phyloP scores from a whole-genome alignment of 1,284 basidiomycete species.

The Leccinum angustisporum region DNA sequence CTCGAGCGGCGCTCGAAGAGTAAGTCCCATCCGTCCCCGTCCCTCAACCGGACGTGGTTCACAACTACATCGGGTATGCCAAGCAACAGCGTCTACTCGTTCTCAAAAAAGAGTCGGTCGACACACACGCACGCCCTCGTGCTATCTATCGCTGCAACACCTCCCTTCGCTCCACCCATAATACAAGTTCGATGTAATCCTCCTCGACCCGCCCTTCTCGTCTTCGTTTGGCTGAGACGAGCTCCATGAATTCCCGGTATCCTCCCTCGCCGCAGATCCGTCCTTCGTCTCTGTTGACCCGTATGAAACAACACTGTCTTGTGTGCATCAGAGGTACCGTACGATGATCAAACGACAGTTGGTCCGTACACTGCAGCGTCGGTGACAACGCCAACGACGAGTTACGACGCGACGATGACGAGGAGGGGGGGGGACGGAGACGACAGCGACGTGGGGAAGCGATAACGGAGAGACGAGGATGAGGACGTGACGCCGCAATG shows the following conservation, averaged over 20 bases:
- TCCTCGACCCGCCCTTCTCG: slow-evolving; percentile 88
- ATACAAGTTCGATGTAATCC: slow-evolving; percentile 86
- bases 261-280: slow-evolving; percentile 85
- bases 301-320: slow-evolving; percentile 94
- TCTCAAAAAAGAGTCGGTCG: slow-evolving; percentile 75
- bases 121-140: slow-evolving; percentile 59
- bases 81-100: slow-evolving; percentile 43
- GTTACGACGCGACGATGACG: too few relatives aligned
- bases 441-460: too few relatives aligned
- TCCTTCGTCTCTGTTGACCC: slow-evolving; percentile 87
- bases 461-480: too few relatives aligned
- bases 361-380: slow-evolving; percentile 98
- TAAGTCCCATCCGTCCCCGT: slow-evolving; percentile 43
- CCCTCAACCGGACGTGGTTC: not conserved
- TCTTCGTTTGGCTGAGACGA: slow-evolving; percentile 84
- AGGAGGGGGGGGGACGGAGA: too few relatives aligned
- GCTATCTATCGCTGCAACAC: slow-evolving; percentile 64
- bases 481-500: too few relatives aligned
- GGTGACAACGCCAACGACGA: slow-evolving; percentile 40
- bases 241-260: slow-evolving; percentile 80
- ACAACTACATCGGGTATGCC: slow-evolving; percentile 60
- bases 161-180: slow-evolving; percentile 55
- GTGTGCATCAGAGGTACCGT: slow-evolving; percentile 99
- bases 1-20: slow-evolving; percentile 92
- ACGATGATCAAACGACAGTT: slow-evolving; percentile 88